Percentiles rank a stretch among this genome's conserved stretches.
phyloP scores from a whole-genome alignment of 371 early-diverging fungal species.

The Rhizopus delemar region DNA sequence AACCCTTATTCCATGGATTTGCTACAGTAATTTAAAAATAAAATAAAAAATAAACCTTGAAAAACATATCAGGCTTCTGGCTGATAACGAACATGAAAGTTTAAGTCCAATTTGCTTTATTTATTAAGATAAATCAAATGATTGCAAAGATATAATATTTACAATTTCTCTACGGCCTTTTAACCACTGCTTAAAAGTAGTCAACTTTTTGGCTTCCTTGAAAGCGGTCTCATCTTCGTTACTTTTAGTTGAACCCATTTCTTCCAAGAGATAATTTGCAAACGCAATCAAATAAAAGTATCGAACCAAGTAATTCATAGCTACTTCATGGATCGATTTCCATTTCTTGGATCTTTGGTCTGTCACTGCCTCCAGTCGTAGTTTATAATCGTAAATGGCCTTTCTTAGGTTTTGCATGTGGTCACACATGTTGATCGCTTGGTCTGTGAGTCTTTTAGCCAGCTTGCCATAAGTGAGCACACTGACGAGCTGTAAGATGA shows the following conservation, averaged over 20 bases:
- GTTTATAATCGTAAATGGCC: conserved; percentile 69
- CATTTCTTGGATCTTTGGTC: conserved; percentile 52
- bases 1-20: conserved; percentile 56
- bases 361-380: conserved; percentile 58
- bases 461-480: conserved; percentile 68
- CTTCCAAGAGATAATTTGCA: conserved; percentile 72
- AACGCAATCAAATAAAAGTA: conserved; percentile 75
- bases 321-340: conserved; percentile 45
- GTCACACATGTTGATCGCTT: conserved; percentile 69
- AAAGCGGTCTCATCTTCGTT: conserved; percentile 16
- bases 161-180: conserved; percentile 55
- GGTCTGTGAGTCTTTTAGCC: conserved; percentile 72
- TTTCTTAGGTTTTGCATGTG: conserved; percentile 78
- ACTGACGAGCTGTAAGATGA: conserved; percentile 68
- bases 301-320: conserved; percentile 65
- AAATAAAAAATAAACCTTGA: neutral
- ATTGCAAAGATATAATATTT: conserved; percentile 46
- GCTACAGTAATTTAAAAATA: conserved; percentile 23
- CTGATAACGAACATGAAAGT: too few species aligned
- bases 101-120: neutral
- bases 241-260: conserved; percentile 30
- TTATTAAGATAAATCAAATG: conserved; percentile 19
- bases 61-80: too few species aligned
- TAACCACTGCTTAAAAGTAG: conserved; percentile 56
- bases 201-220: conserved; percentile 43